These are phyloP conservation scores for Xylariaceae sp. DNA, from an alignment of 2,329 filamentous ascomycete genomes.

Conservation along the genomic window DNA sequence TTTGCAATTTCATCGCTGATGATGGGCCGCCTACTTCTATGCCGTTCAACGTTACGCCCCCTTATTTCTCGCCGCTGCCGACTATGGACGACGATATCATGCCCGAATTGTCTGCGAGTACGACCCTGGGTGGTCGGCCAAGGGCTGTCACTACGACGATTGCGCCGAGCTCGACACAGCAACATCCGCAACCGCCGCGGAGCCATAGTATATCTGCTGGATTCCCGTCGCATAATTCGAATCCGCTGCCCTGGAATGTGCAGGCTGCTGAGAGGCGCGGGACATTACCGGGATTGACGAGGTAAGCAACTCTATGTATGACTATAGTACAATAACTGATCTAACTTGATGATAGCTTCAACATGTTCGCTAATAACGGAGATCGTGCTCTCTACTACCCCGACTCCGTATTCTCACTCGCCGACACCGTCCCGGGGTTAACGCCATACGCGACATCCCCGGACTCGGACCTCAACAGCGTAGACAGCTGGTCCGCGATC, in stretches of 20 bases:
- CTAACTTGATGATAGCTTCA: conserved; percentile 18
- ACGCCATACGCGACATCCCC: conserved; percentile 29
- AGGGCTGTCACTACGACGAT: conserved; percentile 26
- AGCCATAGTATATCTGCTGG: conserved; percentile 31
- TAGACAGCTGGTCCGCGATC: conserved; percentile 24
- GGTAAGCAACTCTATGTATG: neutral
- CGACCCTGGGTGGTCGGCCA: conserved; percentile 21
- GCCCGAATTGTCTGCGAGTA: conserved; percentile 18
- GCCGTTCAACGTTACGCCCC: conserved; percentile 24
- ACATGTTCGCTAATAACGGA: conserved; percentile 26
- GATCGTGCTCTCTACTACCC: conserved; percentile 28
- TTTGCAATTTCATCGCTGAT: conserved; percentile 26
- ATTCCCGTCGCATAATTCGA: conserved; percentile 26
- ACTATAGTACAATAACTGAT: neutral
- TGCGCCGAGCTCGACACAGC: conserved; percentile 20
- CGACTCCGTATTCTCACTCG: conserved; percentile 27
- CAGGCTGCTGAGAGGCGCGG: conserved; percentile 24
- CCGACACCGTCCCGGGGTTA: conserved; percentile 24
- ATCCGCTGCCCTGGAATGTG: conserved; percentile 27
- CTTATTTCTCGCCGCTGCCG: conserved; percentile 26
- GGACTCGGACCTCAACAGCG: conserved; percentile 26
- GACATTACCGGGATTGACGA: conserved; percentile 24
- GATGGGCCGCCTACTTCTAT: conserved; percentile 24
- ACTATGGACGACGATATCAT: conserved; percentile 24
- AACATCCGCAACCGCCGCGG: conserved; percentile 20